Base-by-base conservation (phyloP, 768 basidiomycete genomes). In the Trametes maxima region DNA sequence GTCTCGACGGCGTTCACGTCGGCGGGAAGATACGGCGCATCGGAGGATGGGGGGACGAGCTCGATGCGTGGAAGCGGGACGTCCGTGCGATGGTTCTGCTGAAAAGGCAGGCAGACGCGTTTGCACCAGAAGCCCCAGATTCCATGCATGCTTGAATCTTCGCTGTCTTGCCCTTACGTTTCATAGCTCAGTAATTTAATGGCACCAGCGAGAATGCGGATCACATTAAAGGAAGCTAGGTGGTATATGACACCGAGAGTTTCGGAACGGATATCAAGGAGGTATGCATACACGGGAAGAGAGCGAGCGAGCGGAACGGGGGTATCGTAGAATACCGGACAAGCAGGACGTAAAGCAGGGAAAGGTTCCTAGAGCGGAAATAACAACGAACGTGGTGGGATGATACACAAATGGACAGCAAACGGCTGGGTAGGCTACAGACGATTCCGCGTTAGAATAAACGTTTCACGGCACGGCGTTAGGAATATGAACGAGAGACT, bases 1-100 rank as follows among this genome's bases (percentile, higher is more conserved):
- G 52, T 46, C n/a, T 42, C 13, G 68, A 70, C 14, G 69, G 68
- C 25, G 35, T 72, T 16, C 68, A 68, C 39, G 66, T 63, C 21
- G 70, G 70, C n/a, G 57, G 67, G 19, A 55, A 48, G 33, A 3
- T 33, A 45, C 56, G 68, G 37, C 60, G 68, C 39, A 63, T 69
- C 37, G 68, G 64, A 12, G 68, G 69, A n/a, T 70, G 67, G 69
- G 65, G 69, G 33, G 33, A 54, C 8, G 67, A 70, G 57, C 64
- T 70, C 16, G 49, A 24, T 19, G 48, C 48, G 36, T 70, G 67
- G 67, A 66, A 68, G 61, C 50, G 36, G 45, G 45, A 44, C 13
- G 68, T 66, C 19, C 36, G 45, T n/a, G 57, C 44, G 12, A 67
- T 64, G 65, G 22, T 60, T 59, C 49, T 24, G 59, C 22, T 33